These are phyloP conservation scores for Polygonum maritimum DNA, from an alignment of 148 eudicot genomes.

Conservation along the genomic window DNA sequence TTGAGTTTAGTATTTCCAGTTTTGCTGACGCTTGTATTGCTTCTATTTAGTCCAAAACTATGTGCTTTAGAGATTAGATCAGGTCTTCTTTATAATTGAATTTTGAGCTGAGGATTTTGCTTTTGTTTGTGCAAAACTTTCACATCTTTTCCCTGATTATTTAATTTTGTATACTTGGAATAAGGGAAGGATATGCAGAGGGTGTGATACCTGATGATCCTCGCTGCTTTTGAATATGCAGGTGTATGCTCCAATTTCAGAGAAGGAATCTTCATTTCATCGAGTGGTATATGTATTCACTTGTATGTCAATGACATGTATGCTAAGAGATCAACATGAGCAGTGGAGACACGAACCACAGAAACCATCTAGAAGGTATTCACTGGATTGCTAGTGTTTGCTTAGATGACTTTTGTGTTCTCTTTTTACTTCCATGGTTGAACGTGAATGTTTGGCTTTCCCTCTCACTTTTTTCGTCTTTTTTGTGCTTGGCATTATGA, in stretches of 20 bases:
- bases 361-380: conserved; percentile 60
- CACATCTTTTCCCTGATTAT: neutral
- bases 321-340: conserved; percentile 78
- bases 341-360: conserved; percentile 66
- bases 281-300: conserved; percentile 70
- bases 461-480: neutral
- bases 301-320: conserved; percentile 81
- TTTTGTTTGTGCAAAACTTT: neutral
- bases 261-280: conserved; percentile 62
- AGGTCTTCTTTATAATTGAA: neutral
- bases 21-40: neutral
- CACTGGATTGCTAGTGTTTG: neutral
- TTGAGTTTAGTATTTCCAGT: neutral
- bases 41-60: neutral
- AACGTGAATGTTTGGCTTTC: neutral
- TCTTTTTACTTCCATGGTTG: neutral
- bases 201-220: neutral
- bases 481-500: conserved; percentile 14
- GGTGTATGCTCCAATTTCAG: conserved; percentile 74
- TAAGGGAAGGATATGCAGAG: neutral
- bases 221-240: conserved; percentile 18
- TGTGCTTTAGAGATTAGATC: conserved; percentile 1
- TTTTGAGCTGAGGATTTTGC: neutral
- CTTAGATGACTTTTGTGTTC: neutral
- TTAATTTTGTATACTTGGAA: neutral